Evolutionary conservation across 1,284 basidiomycete species (phyloP), one percentile per base, ranked within the genome.

Genomic region (Trametes sp.): DNA sequence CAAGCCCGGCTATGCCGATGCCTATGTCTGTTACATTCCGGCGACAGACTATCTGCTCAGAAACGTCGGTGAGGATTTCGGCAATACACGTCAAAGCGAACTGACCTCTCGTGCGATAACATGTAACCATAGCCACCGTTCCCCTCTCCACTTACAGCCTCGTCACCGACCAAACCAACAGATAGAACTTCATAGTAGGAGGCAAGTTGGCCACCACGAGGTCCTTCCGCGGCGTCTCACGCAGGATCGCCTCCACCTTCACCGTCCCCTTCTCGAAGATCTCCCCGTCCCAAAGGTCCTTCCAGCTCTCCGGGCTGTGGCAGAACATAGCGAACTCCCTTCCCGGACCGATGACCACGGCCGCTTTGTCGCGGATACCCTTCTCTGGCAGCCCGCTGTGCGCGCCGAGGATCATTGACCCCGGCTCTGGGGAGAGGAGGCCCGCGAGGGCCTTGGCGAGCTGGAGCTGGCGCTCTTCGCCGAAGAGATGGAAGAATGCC

Each of bases 401-500:
- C 38, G 61, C 55, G 9, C 80, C 79, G 57, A 80, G 76, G 57
- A 80, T 73, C 44, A 78, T 61, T n/a, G 65, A 58, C 16, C 78
- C 79, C 1, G 77, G 75, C 46, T 73, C 68, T 1, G 77, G 70
- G 11, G 75, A 76, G 41, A 82, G 76, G 13, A 85, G 74, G 1
- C 78, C 70, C 0, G 78, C 80, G 44, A 84, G 65, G 2, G 69
- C 72, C n/a, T 69, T 69, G 3, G 80, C 84, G 19, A 84, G 72
- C 33, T 77, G 57, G 8, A 72, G 49, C 69, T 86, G 83, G 29
- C 75, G 57, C 23, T 76, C 77, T 64, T 84, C 77, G 54, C 74
- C 64, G 72, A 86, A 86, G 24, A 86, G 75, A 67, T 86, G 84
- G 73, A 86, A 86, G 70, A 86, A 79, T 1, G 79, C 70, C 13